Evolutionary conservation across 2,329 filamentous ascomycete genomes (phyloP).

Genomic region (Thielaviopsis ethacetica): DNA sequence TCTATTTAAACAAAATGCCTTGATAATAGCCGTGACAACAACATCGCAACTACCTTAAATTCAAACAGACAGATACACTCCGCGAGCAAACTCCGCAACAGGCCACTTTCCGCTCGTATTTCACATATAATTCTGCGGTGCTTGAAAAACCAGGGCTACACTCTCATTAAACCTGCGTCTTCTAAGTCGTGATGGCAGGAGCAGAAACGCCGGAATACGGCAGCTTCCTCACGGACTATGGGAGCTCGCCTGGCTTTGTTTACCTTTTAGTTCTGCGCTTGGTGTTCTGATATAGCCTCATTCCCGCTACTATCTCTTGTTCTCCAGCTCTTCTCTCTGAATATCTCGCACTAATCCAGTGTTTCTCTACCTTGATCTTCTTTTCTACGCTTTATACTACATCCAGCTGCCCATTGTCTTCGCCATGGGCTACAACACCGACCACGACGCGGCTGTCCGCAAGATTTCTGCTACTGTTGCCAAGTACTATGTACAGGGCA

Average conservation of each 20-base stretch:
- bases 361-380: neutral
- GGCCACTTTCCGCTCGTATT: neutral
- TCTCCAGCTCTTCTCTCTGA: too few relatives aligned
- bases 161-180: neutral
- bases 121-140: neutral
- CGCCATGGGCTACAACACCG: slow-evolving; percentile 14
- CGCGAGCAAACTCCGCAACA: neutral
- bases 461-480: slow-evolving; percentile 27
- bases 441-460: slow-evolving; percentile 28
- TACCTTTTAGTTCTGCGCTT: neutral
- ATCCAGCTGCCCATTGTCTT: slow-evolving; percentile 1
- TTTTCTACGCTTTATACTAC: neutral
- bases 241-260: neutral
- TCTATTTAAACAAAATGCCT: neutral
- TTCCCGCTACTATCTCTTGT: too few relatives aligned
- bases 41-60: neutral
- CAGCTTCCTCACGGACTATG: neutral
- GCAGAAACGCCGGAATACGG: neutral
- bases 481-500: slow-evolving; percentile 25
- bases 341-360: too few relatives aligned
- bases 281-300: neutral
- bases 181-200: neutral
- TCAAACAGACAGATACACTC: neutral
- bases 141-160: neutral
- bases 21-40: neutral